Evolutionary conservation across 106 monocot genomes (phyloP), one percentile per base, ranked within the genome.

Genomic region (Agapanthus africanus): DNA sequence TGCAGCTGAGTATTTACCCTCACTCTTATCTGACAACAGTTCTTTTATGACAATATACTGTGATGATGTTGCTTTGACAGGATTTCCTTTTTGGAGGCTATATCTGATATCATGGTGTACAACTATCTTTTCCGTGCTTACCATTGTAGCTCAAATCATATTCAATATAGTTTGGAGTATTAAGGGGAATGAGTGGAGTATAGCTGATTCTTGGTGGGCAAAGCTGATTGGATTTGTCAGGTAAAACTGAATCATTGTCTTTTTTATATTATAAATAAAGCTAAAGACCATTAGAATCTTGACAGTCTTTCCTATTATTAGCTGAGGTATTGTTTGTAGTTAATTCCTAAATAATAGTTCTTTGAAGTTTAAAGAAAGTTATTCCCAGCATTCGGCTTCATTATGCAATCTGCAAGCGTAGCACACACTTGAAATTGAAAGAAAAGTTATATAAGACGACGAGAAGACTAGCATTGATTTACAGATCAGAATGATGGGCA

Each of bases 141-240:
- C 81, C 13, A 81, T 91, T 65, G 25, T 84, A 73, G 81, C 78
- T 40, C 83, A 91, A 77, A 37, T 79, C 21, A 51, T 79, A 39
- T 95, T 95, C 72, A 65, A 79, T 71, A 80, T 86, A 44, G 39
- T 95, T 73, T 95, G 95, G 95, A 78, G 75, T 56, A 63, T 88
- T 65, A 67, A 91, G 64, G 95, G 85, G 23, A 77, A 79, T 59
- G 79, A 56, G 21, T 88, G 83, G 83, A 76, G 22, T 33, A 56
- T 68, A 33, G 68, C 79, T 70, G 56, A 81, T 77, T 41, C 77
- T 74, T 86, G 77, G 85, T 95, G 95, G 95, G 85, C 79, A 21
- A 70, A 72, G 62, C 30, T 95, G 28, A 63, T 91, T 66, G 95
- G 95, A 15, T 70, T 95, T 73, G 79, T 74, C 46, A 95, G 95